A percentile compares a stretch with the other conserved stretches of the same genome.
Evolutionary conservation across 495 filamentous ascomycete species (phyloP).

Genomic region (Penicillium cosmopolitanum): DNA sequence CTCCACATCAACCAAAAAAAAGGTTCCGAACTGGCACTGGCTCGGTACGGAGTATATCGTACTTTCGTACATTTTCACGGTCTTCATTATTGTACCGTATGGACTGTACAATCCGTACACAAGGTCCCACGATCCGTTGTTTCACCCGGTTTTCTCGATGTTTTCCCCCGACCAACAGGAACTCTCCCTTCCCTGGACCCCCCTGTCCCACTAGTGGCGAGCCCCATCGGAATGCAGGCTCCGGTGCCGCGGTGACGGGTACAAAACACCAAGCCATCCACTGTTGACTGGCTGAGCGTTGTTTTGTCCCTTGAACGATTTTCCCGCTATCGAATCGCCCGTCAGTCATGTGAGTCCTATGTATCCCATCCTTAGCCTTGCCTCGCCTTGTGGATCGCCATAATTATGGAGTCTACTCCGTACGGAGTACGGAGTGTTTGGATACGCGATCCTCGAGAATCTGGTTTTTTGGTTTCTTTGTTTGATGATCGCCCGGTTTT

Average conservation of each 20-base stretch:
- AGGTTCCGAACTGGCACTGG: background rate
- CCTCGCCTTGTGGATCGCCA: background rate
- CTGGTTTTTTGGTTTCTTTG: background rate
- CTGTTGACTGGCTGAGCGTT: conserved; percentile 16
- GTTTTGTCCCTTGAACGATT: conserved; percentile 25
- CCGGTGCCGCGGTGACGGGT: conserved; percentile 49
- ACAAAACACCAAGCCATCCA: conserved; percentile 24
- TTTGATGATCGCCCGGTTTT: background rate
- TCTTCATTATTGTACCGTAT: background rate
- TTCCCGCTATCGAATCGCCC: conserved; percentile 32
- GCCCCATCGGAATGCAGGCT: conserved; percentile 41
- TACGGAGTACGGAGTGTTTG: background rate
- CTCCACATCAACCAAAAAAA: background rate
- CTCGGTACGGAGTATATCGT: background rate
- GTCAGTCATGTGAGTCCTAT: conserved; percentile 41
- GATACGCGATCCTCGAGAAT: background rate
- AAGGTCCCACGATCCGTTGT: conserved; percentile 9
- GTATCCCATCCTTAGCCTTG: background rate
- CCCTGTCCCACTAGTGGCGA: conserved; percentile 26
- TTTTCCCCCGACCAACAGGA: conserved; percentile 29
- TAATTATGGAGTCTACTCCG: background rate
- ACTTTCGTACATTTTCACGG: background rate
- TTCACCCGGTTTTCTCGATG: conserved; percentile 21
- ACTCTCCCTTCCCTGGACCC: conserved; percentile 13
- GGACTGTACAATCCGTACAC: conserved; percentile 6